A percentile compares a stretch with the other conserved stretches of the same genome.
phyloP scores from a whole-genome alignment of 140 eudicot species.

The Flaveria floridana region DNA sequence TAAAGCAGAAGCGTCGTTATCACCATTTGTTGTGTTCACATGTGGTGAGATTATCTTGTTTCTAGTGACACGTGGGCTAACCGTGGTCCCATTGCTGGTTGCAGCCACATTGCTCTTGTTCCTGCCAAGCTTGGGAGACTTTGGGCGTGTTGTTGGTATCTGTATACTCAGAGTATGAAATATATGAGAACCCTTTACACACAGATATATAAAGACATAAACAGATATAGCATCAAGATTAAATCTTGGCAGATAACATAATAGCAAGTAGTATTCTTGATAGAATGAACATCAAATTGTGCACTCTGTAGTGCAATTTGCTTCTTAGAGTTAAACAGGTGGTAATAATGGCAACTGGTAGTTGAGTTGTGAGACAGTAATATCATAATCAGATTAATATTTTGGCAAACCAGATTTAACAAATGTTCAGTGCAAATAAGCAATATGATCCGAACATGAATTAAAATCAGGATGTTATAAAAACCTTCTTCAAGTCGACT shows the following conservation, averaged over 20 bases:
- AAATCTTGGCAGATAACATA: background rate
- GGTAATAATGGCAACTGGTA: no score
- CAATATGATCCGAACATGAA: conserved; percentile 7
- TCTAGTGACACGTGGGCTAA: conserved; percentile 41
- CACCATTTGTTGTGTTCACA: conserved; percentile 29
- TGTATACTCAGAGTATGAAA: conserved; percentile 20
- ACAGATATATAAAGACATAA: background rate
- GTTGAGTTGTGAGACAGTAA: background rate
- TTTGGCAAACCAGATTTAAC: background rate
- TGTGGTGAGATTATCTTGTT: conserved; percentile 37
- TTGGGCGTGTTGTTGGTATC: conserved; percentile 90
- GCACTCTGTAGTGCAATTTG: background rate
- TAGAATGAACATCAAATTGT: background rate
- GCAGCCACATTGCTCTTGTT: conserved; percentile 46
- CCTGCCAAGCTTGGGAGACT: conserved; percentile 94
- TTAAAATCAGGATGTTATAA: conserved; percentile 2
- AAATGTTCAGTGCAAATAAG: conserved; percentile 17
- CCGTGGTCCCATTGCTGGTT: conserved; percentile 39
- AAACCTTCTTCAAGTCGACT: conserved; percentile 85
- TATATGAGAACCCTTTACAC: background rate
- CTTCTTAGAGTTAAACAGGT: background rate
- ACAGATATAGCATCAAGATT: conserved; percentile 3
- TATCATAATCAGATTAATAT: background rate
- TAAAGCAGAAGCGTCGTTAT: conserved; percentile 31
- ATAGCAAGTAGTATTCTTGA: background rate